Base-by-base conservation (phyloP, 352 stramenopile genomes). In the Phytopythium oedochilum region DNA sequence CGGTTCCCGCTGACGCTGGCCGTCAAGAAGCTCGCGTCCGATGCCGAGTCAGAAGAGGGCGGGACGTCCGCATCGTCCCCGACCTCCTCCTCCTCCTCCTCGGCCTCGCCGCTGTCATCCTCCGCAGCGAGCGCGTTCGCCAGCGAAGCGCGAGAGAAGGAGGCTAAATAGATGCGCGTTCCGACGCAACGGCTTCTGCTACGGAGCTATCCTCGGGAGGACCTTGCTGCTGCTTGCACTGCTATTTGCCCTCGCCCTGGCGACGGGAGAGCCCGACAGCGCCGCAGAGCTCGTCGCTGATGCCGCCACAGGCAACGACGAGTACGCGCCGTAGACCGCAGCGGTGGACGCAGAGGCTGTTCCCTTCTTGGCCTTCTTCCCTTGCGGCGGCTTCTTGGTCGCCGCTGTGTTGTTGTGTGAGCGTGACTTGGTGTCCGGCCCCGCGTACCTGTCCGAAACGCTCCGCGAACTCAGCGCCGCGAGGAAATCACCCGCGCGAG, bases 1-100 rank as follows among this genome's bases (percentile, higher is more conserved):
- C 64, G 72, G 53, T 88, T 92, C 34, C 68, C 77, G 14, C 25
- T 55, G 18, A 18, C 12, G 15, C 49, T 35, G 1, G 17, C 8
- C 18, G 28, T 52, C 18, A 9, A 42, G 12, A 6, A 32, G 12
- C 31, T 29, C 6, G 1, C 22, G 4, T 2, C 20, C 3, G 12
- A 39, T 22, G 47, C 14, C 9, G 20, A 20, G 0, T 1, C 20
- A 8, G 31, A n/a, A 7, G 47, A 53, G 31, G 22, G 25, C 42
- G 42, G 22, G 42, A 34, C 23, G 5, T 20, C 42, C 14, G 42
- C 25, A 15, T 48, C 42, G 5, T 48, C 42, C 14, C 42, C 42
- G 5, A 20, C 42, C 23, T 48, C 42, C 14, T 48, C 42, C 22
- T 48, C 42, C 14, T 48, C 42, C 22, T 48, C 42, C 23, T 32